Evolutionary conservation across 2,329 filamentous ascomycete genomes (phyloP), one percentile per base, ranked within the genome.

Genomic region (Pseudophaeomoniella oleicola): DNA sequence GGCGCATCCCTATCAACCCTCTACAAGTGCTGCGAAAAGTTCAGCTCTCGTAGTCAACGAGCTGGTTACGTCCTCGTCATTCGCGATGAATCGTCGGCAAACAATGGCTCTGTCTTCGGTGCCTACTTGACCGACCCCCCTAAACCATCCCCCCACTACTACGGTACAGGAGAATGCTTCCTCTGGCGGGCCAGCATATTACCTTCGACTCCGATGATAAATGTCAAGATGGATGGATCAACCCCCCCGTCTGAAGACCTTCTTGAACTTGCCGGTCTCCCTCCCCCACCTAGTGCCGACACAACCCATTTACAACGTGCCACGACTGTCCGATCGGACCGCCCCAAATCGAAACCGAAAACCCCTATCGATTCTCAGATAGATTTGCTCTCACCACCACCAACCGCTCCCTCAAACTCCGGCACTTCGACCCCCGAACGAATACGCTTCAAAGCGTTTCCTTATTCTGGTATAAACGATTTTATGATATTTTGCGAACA

Each of bases 401-500:
- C 14, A 30, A 4, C 11, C 14, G 33, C 30, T 15, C 18, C 29
- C 18, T 31, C 15, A 31, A 13, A 47, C 46, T 37, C 44, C 46
- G 61, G 67, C 2, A 59, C 70, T 1, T 70, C 67, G 16, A 75
- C 75, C 3, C 72, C 76, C 3, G 82, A 88, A 42, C 71, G 76
- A 16, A 84, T 96, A 46, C 77, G 90, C 14, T 98, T 98, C 70
- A 94, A 94, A 60, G 88, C 88, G 0, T 98, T 96, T 50, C 87
- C 88, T 0, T 96, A 94, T 53, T 92, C 82, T 39, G 90, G 90
- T 4, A 73, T 93, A 30, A 96, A 98, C 56, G 90, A 96, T 57
- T 98, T 93, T 55, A 85, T 88, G 64, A 90, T 96, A 46, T 81
- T 92, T 50, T 96, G 88, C 59, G 86, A 96, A 59, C 67, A 75